These are phyloP conservation scores for Debaryomyces coudertii DNA, from an alignment of 1,139 yeast genomes.

Conservation along the genomic window DNA sequence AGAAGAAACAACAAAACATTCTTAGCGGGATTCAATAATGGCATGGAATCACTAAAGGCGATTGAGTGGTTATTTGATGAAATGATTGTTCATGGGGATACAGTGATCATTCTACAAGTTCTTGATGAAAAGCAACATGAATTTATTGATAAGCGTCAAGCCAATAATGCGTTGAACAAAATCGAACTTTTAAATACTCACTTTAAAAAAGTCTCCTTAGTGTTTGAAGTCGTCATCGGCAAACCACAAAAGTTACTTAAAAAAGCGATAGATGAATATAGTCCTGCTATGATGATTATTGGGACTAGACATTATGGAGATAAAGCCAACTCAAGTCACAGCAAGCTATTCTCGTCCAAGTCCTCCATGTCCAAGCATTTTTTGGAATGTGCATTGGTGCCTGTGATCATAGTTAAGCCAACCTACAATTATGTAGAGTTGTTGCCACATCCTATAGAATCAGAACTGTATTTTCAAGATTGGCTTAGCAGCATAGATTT, in stretches of 20 bases:
- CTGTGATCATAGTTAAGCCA: conserved; percentile 70
- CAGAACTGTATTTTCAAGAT: conserved; percentile 34
- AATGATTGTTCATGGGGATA: conserved; percentile 65
- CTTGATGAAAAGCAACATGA: conserved; percentile 46
- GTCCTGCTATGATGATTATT: conserved; percentile 66
- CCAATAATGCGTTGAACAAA: conserved; percentile 39
- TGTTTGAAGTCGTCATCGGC: conserved; percentile 65
- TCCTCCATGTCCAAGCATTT: conserved; percentile 62
- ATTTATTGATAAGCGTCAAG: conserved; percentile 33
- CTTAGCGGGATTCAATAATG: conserved; percentile 63
- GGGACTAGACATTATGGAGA: conserved; percentile 55
- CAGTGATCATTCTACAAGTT: conserved; percentile 62
- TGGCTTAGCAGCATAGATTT: conserved; percentile 31
- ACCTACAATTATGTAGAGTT: conserved; percentile 42
- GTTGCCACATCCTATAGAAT: conserved; percentile 29
- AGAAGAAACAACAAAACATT: conserved; percentile 63
- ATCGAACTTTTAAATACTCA: conserved; percentile 53
- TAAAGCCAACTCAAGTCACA: conserved; percentile 31
- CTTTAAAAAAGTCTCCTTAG: conserved; percentile 53
- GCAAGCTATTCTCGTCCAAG: conserved; percentile 48
- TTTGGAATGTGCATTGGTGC: conserved; percentile 66
- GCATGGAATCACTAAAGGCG: conserved; percentile 59
- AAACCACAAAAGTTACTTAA: conserved; percentile 59
- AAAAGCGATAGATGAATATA: conserved; percentile 60
- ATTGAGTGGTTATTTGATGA: conserved; percentile 70